Percentiles rank a stretch among this genome's conserved stretches.
These are phyloP conservation scores for Pilobolus umbonatus DNA, from an alignment of 192 early-diverging fungal species.

Conservation along the genomic window DNA sequence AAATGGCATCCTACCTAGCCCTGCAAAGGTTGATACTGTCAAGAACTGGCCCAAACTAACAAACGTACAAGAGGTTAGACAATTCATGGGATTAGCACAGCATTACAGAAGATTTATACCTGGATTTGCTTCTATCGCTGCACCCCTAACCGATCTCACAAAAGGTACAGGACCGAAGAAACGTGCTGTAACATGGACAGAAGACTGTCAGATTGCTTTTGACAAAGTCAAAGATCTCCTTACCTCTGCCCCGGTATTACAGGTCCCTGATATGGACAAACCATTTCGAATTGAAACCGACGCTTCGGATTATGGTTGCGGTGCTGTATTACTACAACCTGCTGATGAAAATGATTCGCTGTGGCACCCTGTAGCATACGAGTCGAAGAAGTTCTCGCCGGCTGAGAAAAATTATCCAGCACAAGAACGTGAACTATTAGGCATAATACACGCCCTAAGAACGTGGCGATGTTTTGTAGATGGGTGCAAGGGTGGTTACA, in stretches of 20 bases:
- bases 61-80: constrained; percentile 12
- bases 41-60: constrained; percentile 16
- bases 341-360: neutral
- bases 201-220: neutral
- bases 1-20: neutral
- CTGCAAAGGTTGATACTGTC: constrained; percentile 20
- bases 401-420: constrained; percentile 29
- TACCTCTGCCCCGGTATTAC: neutral
- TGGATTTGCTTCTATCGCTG: constrained; percentile 1
- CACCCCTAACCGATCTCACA: constrained; percentile 15
- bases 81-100: constrained; percentile 23
- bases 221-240: neutral
- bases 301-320: constrained; percentile 1
- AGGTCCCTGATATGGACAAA: constrained; percentile 9
- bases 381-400: constrained; percentile 27
- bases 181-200: constrained; percentile 1
- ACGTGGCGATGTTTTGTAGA: constrained; percentile 17
- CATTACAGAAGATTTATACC: constrained; percentile 24
- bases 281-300: constrained; percentile 4
- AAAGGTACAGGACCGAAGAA: neutral
- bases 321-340: constrained; percentile 6
- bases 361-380: constrained; percentile 26
- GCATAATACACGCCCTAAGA: constrained; percentile 6
- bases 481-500: neutral
- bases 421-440: constrained; percentile 9